These are phyloP conservation scores for Metarhizium sp. DNA, from an alignment of 2,329 filamentous ascomycete genomes.

Conservation along the genomic window DNA sequence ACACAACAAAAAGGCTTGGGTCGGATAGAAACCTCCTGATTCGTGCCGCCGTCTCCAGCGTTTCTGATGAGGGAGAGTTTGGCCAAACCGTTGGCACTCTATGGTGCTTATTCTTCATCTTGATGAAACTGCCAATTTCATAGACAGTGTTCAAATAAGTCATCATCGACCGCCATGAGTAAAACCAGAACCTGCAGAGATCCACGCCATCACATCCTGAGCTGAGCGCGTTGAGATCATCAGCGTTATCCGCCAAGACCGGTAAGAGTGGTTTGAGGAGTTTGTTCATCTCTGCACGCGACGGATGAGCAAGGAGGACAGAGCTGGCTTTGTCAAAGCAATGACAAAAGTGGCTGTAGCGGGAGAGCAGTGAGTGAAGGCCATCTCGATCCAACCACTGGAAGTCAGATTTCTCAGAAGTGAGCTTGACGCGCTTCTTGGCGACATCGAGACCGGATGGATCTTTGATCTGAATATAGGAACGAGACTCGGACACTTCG, in stretches of 20 bases:
- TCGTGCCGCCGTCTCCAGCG: constrained; percentile 10
- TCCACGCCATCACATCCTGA: constrained; percentile 10
- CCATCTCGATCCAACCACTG: constrained; percentile 17
- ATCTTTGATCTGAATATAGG: constrained; percentile 8
- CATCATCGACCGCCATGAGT: constrained; percentile 12
- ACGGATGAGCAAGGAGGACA: constrained; percentile 8
- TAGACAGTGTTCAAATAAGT: constrained; percentile 16
- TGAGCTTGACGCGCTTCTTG: constrained; percentile 19
- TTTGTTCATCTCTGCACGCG: constrained; percentile 16
- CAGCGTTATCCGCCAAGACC: constrained; percentile 12
- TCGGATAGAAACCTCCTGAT: constrained; percentile 18
- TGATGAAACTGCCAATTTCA: constrained; percentile 18
- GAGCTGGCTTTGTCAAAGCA: constrained; percentile 13
- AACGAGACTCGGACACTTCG: constrained; percentile 15
- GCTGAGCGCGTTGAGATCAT: constrained; percentile 10
- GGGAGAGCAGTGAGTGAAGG: constrained; percentile 13
- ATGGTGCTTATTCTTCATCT: constrained; percentile 14
- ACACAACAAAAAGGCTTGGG: constrained; percentile 16
- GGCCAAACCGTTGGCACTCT: constrained; percentile 13
- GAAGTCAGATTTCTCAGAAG: constrained; percentile 9
- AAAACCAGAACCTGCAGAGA: constrained; percentile 13
- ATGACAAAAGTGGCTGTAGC: constrained; percentile 14
- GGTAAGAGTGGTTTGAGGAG: constrained; percentile 13
- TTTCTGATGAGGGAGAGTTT: constrained; percentile 12
- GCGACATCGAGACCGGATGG: constrained; percentile 10